These are phyloP conservation scores for Barnettozyma siamensis DNA, from an alignment of 805 yeast species.

Conservation along the genomic window DNA sequence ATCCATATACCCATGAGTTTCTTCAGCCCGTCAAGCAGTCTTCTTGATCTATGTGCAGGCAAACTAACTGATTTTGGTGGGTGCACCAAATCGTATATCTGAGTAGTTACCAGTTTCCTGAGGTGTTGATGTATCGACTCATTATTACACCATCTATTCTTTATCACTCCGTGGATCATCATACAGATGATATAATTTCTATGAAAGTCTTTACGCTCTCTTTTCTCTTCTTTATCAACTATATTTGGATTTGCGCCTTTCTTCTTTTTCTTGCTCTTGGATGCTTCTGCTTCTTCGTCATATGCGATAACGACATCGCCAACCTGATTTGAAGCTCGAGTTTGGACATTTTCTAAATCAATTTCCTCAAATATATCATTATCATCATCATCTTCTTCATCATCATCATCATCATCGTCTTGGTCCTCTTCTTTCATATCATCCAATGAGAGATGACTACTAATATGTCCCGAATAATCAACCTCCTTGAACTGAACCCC, in stretches of 20 bases:
- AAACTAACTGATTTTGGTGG: slow-evolving; percentile 36
- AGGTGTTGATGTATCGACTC: slow-evolving; percentile 35
- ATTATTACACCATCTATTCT: slow-evolving; percentile 74
- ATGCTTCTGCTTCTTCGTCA: slow-evolving; percentile 15
- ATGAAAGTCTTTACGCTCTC: slow-evolving; percentile 49
- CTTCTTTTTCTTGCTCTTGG: slow-evolving; percentile 17
- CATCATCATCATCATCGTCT: slow-evolving; percentile 30
- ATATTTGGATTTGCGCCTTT: slow-evolving; percentile 24
- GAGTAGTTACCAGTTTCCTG: slow-evolving; percentile 41
- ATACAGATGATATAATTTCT: slow-evolving; percentile 50
- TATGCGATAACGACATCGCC: slow-evolving; percentile 14
- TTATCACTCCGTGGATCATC: slow-evolving; percentile 57
- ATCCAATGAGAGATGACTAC: not conserved
- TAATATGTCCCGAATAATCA: slow-evolving; percentile 2
- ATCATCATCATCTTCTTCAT: slow-evolving; percentile 26
- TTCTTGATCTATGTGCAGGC: slow-evolving; percentile 46
- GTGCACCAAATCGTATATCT: slow-evolving; percentile 40
- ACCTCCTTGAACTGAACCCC: slow-evolving; percentile 7
- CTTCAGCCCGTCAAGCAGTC: slow-evolving; percentile 71
- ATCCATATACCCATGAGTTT: slow-evolving; percentile 61
- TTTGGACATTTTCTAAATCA: slow-evolving; percentile 18
- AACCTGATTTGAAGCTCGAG: slow-evolving; percentile 16
- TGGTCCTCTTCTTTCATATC: no score
- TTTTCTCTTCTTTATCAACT: slow-evolving; percentile 51
- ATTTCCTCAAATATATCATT: slow-evolving; percentile 23